Percentiles rank a stretch among this genome's conserved stretches.
Conservation (phyloP, 306 rosid species). For the Malus fusca region DNA sequence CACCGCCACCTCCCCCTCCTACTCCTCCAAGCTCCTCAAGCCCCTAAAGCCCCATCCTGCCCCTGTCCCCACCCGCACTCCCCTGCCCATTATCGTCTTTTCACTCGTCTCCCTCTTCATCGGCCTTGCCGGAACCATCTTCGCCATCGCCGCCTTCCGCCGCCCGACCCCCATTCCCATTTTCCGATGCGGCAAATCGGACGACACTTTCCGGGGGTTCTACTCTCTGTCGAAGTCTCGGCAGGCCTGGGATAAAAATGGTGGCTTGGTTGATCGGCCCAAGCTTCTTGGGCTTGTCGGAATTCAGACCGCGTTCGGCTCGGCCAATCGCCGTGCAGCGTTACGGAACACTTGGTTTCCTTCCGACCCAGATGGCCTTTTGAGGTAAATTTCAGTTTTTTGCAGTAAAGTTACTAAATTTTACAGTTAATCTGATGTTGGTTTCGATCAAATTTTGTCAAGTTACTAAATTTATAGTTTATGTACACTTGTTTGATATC, state of each 20-base stretch:
- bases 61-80: background rate
- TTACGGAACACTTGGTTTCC: constrained; percentile 33
- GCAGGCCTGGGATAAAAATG: background rate
- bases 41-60: constrained; percentile 12
- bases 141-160: constrained; percentile 20
- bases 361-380: constrained; percentile 19
- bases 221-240: constrained; percentile 9
- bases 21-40: constrained; percentile 23
- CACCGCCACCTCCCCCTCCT: background rate
- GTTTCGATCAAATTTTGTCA: background rate
- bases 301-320: constrained; percentile 20
- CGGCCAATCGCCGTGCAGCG: constrained; percentile 27
- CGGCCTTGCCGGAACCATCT: constrained; percentile 25
- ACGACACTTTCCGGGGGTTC: constrained; percentile 24
- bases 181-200: constrained; percentile 33
- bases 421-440: background rate
- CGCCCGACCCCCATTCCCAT: constrained; percentile 17
- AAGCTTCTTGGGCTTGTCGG: constrained; percentile 38
- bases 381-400: constrained; percentile 5
- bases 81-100: constrained; percentile 16
- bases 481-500: background rate
- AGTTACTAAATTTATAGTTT: background rate
- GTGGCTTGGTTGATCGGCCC: constrained; percentile 24
- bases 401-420: background rate
- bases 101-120: constrained; percentile 21